A percentile compares a stretch with the other conserved stretches of the same genome.
phyloP scores from a whole-genome alignment of 805 yeast species.

The Torulaspora microellipsoides region DNA sequence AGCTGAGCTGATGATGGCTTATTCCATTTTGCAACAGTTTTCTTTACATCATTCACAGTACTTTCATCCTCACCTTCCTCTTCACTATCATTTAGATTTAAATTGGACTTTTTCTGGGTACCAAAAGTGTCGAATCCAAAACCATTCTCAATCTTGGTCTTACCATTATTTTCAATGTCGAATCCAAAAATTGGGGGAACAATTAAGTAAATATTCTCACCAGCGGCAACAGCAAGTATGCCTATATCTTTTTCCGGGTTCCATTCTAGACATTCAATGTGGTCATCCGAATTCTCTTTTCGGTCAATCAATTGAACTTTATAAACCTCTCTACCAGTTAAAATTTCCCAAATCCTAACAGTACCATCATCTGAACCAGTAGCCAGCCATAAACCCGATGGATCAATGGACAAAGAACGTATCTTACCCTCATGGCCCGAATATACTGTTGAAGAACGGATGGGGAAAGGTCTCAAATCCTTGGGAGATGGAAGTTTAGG shows the following conservation, averaged over 20 bases:
- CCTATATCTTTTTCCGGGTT: slow-evolving; percentile 74
- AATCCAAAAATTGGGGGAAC: slow-evolving; percentile 92
- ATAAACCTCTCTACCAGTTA: slow-evolving; percentile 92
- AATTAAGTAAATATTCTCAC: slow-evolving; percentile 69
- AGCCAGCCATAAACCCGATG: slow-evolving; percentile 90
- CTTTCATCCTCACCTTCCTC: slow-evolving; percentile 40
- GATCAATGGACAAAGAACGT: slow-evolving; percentile 79
- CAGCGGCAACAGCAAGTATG: slow-evolving; percentile 79
- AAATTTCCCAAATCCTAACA: slow-evolving; percentile 92
- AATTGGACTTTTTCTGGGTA: slow-evolving; percentile 41
- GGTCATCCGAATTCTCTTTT: slow-evolving; percentile 64
- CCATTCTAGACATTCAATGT: slow-evolving; percentile 81
- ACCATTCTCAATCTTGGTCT: slow-evolving; percentile 77
- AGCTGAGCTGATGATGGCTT: slow-evolving; percentile 65
- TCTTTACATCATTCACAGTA: slow-evolving; percentile 34
- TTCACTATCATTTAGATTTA: slow-evolving; percentile 39
- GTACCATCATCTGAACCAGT: slow-evolving; percentile 98
- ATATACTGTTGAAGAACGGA: slow-evolving; percentile 76
- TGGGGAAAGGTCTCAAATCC: slow-evolving; percentile 95
- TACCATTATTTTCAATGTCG: slow-evolving; percentile 77
- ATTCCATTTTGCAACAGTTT: slow-evolving; percentile 73
- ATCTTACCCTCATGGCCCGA: slow-evolving; percentile 81
- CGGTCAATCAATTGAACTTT: slow-evolving; percentile 48
- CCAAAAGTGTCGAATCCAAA: slow-evolving; percentile 80
- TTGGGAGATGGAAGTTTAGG: slow-evolving; percentile 97